Percentiles rank a stretch among this genome's conserved stretches.
Conservation (phyloP, 108 stramenopile genomes). For the Epipyxis sp. region DNA sequence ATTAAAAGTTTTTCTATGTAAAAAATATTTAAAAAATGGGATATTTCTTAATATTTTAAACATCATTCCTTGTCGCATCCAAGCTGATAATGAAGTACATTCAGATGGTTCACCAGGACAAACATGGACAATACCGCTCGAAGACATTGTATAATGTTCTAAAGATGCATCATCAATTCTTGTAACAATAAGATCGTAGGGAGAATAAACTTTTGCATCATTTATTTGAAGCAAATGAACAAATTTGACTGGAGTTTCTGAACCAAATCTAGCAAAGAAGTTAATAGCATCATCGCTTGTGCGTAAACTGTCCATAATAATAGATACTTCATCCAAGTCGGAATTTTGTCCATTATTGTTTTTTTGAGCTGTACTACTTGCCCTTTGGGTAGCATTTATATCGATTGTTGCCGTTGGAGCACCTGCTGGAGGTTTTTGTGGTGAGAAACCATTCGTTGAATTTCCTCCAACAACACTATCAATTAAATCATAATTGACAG, state of each 20-base stretch:
- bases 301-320: conserved; percentile 20
- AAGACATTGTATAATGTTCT: conserved; percentile 61
- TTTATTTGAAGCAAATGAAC: conserved; percentile 49
- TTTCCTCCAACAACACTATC: too few species aligned
- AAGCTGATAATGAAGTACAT: conserved; percentile 57
- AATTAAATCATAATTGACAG: too few species aligned
- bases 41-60: conserved; percentile 61
- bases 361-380: neutral
- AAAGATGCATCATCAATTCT: conserved; percentile 31
- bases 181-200: conserved; percentile 56
- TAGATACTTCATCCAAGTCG: conserved; percentile 3
- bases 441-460: too few species aligned
- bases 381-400: neutral
- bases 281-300: conserved; percentile 61
- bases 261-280: conserved; percentile 58
- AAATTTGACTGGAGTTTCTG: conserved; percentile 59
- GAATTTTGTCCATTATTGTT: neutral
- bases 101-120: conserved; percentile 54
- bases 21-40: conserved; percentile 51
- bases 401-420: neutral
- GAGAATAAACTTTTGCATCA: conserved; percentile 41
- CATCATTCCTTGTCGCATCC: conserved; percentile 58
- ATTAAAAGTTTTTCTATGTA: conserved; percentile 49
- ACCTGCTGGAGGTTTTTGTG: neutral
- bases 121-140: conserved; percentile 59